phyloP scores from a whole-genome alignment of 345 rosid species.

The Clarkia xantiana region DNA sequence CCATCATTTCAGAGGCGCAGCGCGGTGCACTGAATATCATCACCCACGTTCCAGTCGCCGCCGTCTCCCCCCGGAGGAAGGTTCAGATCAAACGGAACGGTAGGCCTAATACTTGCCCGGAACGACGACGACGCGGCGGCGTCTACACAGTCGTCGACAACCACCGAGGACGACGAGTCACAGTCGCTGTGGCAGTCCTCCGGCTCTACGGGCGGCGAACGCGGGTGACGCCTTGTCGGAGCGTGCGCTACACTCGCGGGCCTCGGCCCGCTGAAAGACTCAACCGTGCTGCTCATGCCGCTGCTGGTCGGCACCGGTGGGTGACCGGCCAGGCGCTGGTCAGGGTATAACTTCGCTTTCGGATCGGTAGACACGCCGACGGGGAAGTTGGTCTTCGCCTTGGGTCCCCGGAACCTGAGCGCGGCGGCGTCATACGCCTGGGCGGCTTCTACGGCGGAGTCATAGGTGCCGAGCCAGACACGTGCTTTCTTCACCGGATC shows the following conservation, averaged over 20 bases:
- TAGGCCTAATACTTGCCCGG: constrained; percentile 8
- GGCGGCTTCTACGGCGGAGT: constrained; percentile 88
- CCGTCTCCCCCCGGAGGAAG: constrained; percentile 66
- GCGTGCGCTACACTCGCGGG: constrained; percentile 16
- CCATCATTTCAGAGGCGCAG: constrained; percentile 52
- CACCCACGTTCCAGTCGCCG: constrained; percentile 27
- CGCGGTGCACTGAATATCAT: constrained; percentile 70
- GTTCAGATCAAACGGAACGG: constrained; percentile 77
- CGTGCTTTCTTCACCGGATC: constrained; percentile 75
- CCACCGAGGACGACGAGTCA: constrained; percentile 86
- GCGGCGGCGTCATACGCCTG: constrained; percentile 87
- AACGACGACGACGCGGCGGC: constrained; percentile 33
- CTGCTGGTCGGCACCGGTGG: constrained; percentile 69
- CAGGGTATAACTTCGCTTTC: constrained; percentile 5
- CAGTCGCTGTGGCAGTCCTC: constrained; percentile 92
- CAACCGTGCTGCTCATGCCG: constrained; percentile 92
- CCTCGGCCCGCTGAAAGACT: constrained; percentile 81
- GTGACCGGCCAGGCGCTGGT: constrained; percentile 6
- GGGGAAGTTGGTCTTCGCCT: constrained; percentile 83
- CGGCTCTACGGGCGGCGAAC: constrained; percentile 49
- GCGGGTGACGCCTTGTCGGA: constrained; percentile 27
- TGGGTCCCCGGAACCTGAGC: constrained; percentile 63
- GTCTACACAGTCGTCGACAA: constrained; percentile 41
- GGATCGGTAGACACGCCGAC: constrained; percentile 10
- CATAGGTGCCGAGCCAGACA: constrained; percentile 91